Conservation (phyloP, 176 grass and related monocot species). For the Otatea glauca region DNA sequence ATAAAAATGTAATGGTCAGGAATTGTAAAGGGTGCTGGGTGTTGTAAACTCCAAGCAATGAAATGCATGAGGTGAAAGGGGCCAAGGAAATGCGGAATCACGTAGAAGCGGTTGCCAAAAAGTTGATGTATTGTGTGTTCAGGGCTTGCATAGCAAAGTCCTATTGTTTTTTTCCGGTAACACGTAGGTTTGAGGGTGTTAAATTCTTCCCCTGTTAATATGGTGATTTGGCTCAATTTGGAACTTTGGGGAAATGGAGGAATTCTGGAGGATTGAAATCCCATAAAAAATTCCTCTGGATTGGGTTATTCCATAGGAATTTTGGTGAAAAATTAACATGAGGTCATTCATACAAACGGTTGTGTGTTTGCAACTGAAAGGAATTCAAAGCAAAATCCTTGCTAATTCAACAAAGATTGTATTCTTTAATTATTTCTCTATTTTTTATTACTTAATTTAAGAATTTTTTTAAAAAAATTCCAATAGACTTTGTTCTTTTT, state of each 20-base stretch:
- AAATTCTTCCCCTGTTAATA: neutral
- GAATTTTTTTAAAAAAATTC: no score
- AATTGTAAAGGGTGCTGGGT: constrained; percentile 25
- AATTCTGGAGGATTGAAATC: neutral
- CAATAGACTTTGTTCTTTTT: no score
- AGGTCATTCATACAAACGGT: neutral
- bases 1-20: constrained; percentile 23
- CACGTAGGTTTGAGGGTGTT: neutral
- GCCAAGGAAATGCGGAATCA: neutral
- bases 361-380: neutral
- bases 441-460: no score
- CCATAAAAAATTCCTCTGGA: neutral
- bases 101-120: neutral
- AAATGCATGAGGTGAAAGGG: constrained; percentile 14
- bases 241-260: neutral
- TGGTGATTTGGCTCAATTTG: neutral
- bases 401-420: no score
- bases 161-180: neutral
- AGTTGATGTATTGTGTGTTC: neutral
- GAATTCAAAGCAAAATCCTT: no score
- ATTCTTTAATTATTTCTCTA: no score
- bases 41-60: neutral
- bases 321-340: neutral
- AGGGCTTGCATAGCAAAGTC: neutral
- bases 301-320: neutral